Conservation (phyloP, 2,329 filamentous ascomycete species). For the Clonostachys sp. region DNA sequence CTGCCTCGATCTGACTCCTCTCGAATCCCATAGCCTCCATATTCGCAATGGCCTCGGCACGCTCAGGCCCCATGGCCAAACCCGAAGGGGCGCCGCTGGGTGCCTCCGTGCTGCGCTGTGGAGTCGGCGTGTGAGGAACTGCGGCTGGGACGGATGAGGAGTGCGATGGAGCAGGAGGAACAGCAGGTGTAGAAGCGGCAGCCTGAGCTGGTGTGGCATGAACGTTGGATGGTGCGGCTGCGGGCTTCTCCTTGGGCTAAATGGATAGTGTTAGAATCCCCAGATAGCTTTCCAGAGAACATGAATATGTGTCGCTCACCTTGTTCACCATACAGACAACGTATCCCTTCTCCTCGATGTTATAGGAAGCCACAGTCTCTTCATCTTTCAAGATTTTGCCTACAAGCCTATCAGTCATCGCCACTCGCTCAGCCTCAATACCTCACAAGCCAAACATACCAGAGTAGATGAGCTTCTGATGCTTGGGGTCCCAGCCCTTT, state of each 20-base stretch:
- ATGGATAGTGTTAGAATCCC: background rate
- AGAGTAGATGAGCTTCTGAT: constrained; percentile 97
- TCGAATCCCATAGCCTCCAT: constrained; percentile 99
- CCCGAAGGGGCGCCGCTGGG: constrained; percentile 55
- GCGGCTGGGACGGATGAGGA: constrained; percentile 40
- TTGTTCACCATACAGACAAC: constrained; percentile 98
- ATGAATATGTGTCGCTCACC: constrained; percentile 46
- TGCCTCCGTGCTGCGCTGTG: constrained; percentile 37
- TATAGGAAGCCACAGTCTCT: constrained; percentile 93
- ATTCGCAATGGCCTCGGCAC: constrained; percentile 76
- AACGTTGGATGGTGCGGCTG: constrained; percentile 43
- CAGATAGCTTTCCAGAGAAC: background rate
- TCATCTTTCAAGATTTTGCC: constrained; percentile 99
- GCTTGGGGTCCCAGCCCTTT: constrained; percentile 89
- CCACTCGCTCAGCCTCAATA: background rate
- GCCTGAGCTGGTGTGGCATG: constrained; percentile 48
- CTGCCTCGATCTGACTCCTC: constrained; percentile 80
- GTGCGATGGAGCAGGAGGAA: constrained; percentile 32
- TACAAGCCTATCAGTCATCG: constrained; percentile 25
- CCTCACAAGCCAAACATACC: constrained; percentile 49
- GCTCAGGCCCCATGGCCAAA: constrained; percentile 80
- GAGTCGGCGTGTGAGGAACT: constrained; percentile 47
- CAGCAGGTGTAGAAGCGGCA: constrained; percentile 58
- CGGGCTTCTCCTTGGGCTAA: constrained; percentile 56
- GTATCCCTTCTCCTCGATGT: constrained; percentile 99